phyloP scores from a whole-genome alignment of 2,329 filamentous ascomycete genomes.

The Lecanicillium sp. region DNA sequence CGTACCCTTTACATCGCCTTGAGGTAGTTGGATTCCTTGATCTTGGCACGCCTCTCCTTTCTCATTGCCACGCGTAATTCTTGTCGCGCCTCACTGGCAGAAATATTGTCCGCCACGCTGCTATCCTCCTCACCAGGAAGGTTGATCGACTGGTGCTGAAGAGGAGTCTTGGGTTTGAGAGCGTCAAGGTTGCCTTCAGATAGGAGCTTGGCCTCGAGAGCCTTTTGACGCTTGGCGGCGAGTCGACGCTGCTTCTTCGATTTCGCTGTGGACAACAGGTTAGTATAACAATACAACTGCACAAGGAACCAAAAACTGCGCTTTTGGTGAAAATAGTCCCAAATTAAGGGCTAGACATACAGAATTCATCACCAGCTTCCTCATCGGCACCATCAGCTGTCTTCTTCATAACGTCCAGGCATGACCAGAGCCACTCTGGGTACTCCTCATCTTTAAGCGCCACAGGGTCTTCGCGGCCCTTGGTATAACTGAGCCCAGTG shows the following conservation, averaged over 20 bases:
- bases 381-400: conserved; percentile 38
- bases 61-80: conserved; percentile 65
- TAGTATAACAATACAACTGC: conserved; percentile 8
- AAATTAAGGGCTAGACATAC: conserved; percentile 42
- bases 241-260: conserved; percentile 72
- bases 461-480: conserved; percentile 63
- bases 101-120: conserved; percentile 34
- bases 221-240: conserved; percentile 56
- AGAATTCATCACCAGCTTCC: conserved; percentile 66
- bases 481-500: conserved; percentile 69
- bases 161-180: conserved; percentile 59
- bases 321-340: too few species aligned
- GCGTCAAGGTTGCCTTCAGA: conserved; percentile 58
- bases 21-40: conserved; percentile 82
- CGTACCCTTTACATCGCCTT: conserved; percentile 56
- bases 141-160: conserved; percentile 73
- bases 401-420: conserved; percentile 55
- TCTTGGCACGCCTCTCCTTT: conserved; percentile 63
- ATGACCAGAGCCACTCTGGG: conserved; percentile 71
- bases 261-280: conserved; percentile 49
- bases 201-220: conserved; percentile 49
- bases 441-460: conserved; percentile 69
- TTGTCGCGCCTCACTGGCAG: conserved; percentile 42
- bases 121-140: conserved; percentile 44
- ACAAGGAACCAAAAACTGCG: neutral